Conservation (phyloP, 2,329 filamentous ascomycete genomes). For the Penicillium sp. region DNA sequence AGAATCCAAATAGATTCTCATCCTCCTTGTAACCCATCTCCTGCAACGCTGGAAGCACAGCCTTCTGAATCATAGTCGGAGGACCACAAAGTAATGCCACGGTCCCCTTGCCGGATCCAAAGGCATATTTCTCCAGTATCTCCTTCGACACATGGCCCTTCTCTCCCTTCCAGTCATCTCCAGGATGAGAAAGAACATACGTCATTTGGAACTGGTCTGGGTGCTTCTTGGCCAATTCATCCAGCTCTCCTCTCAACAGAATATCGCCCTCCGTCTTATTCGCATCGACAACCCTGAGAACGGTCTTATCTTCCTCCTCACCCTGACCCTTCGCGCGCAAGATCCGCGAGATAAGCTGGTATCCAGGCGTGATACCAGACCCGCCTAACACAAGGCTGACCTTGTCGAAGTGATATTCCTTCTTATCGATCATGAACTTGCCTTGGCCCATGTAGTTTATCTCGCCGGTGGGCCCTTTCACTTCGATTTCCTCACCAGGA, state of each 20-base stretch:
- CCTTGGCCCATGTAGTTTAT: constrained; percentile 53
- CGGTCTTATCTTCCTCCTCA: constrained; percentile 43
- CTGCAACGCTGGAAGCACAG: constrained; percentile 52
- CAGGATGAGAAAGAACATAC: neutral
- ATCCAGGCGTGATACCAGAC: constrained; percentile 55
- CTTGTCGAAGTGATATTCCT: constrained; percentile 44
- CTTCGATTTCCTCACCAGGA: constrained; percentile 52
- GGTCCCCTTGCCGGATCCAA: constrained; percentile 39
- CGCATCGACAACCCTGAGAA: constrained; percentile 23
- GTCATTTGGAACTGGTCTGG: neutral
- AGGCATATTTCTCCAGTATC: neutral
- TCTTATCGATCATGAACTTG: constrained; percentile 48
- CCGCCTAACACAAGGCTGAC: constrained; percentile 55
- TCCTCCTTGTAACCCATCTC: constrained; percentile 51
- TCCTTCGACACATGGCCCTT: neutral
- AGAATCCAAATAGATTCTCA: constrained; percentile 45
- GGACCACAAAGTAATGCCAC: constrained; percentile 55
- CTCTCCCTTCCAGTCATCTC: neutral
- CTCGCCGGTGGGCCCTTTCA: constrained; percentile 55
- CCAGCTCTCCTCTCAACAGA: neutral
- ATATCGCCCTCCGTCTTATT: neutral
- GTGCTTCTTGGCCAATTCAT: neutral
- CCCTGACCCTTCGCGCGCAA: constrained; percentile 40
- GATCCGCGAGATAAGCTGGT: constrained; percentile 51
- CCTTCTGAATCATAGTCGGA: constrained; percentile 54